Base-by-base conservation (phyloP, 805 yeast species). In the Metschnikowia kofuensis region DNA sequence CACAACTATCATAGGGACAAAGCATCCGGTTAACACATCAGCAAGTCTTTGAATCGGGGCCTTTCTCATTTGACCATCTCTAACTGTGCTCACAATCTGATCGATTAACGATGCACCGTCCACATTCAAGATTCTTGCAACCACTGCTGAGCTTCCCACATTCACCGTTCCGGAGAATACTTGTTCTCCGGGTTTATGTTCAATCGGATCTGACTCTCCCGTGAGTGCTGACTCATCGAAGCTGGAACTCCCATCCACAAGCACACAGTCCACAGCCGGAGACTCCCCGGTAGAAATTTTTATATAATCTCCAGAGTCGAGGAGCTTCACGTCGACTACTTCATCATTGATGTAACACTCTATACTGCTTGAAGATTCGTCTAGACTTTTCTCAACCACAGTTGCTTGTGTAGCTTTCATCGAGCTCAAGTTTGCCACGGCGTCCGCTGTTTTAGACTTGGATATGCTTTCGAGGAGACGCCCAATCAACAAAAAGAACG, bases 11-110 rank as follows among this genome's bases (percentile, higher is more conserved):
- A 83, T 52, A 1, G 94, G 94, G 9, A 87, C 94, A 67, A 87
- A 87, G 47, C 78, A 75, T 4, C 89, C 83, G 0, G 92, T 87
- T 28, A 87, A 59, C 7, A 68, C 62, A 59, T 87, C 92, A 1
- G 91, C 91, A 2, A 79, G 66, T 52, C 83, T 74, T 63, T 85
- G 91, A 44, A 86, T 81, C 0, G 90, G 90, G 0, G 91, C 89
- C 49, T 84, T 78, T 40, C 80, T 75, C 65, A 84, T 63, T 59
- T 86, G 91, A 1, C 92, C 91, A 52, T 82, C 84, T 44, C 91
- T 73, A 0, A 86, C 92, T 0, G 85, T 79, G 28, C 74, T 72
- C 13, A 86, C 83, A 47, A 86, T 87, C 51, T 82, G 87, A 56
- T 85, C 89, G 36, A 86, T 72, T 42, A 87, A 67, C 0, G 91